Evolutionary conservation across 371 early-diverging fungal genomes (phyloP).

Genomic region (Rhizopus stolonifer): DNA sequence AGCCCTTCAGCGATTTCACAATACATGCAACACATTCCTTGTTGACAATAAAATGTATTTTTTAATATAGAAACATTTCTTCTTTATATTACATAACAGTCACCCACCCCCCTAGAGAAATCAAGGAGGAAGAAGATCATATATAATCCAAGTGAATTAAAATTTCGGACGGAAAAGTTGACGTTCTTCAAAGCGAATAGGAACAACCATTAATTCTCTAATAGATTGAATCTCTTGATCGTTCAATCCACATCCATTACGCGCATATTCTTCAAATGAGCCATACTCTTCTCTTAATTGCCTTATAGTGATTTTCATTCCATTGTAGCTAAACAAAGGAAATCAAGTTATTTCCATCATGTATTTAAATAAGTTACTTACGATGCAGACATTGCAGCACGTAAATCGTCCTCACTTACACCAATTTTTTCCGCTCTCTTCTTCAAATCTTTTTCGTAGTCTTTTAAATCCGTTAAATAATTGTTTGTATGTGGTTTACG

Average conservation of each 20-base stretch:
- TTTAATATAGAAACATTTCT: constrained; percentile 1
- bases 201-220: constrained; percentile 31
- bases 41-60: constrained; percentile 1
- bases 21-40: constrained; percentile 1
- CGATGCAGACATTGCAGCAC: constrained; percentile 41
- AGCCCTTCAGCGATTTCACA: too few species aligned
- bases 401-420: constrained; percentile 29
- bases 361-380: constrained; percentile 13
- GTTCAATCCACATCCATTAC: constrained; percentile 23
- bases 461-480: too few species aligned
- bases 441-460: constrained; percentile 18
- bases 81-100: neutral
- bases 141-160: too few species aligned
- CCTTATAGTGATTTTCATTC: constrained; percentile 26
- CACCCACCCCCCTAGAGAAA: neutral
- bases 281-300: constrained; percentile 29
- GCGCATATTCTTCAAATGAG: constrained; percentile 33
- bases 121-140: neutral
- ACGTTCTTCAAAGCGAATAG: constrained; percentile 38
- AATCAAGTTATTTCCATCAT: neutral
- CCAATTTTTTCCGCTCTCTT: constrained; percentile 16
- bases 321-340: constrained; percentile 16
- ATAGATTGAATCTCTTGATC: constrained; percentile 20
- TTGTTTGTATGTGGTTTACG: neutral
- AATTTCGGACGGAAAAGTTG: constrained; percentile 34